These are phyloP conservation scores for Magnaporthiopsis incrustans DNA, from an alignment of 2,329 filamentous ascomycete genomes.

Conservation along the genomic window DNA sequence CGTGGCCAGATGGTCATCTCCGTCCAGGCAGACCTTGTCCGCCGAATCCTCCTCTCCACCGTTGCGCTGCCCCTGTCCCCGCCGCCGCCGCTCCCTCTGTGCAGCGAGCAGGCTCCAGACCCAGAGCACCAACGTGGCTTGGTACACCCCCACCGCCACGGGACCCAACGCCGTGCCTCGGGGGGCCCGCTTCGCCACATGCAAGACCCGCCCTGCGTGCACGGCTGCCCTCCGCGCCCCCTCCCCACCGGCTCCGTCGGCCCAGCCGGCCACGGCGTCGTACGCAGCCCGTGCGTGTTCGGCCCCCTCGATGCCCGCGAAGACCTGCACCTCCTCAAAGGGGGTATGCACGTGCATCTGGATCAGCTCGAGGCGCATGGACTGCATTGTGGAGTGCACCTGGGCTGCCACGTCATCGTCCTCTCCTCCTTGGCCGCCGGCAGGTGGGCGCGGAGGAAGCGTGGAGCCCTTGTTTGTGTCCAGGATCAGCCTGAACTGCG, in stretches of 20 bases:
- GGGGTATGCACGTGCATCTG: conserved; percentile 30
- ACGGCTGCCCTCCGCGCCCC: neutral
- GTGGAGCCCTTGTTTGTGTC: no score
- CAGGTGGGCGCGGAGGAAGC: neutral
- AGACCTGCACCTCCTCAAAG: conserved; percentile 32
- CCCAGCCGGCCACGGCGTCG: conserved; percentile 27
- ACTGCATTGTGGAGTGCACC: conserved; percentile 8
- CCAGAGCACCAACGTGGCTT: no score
- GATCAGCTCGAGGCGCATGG: conserved; percentile 24
- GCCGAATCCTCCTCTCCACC: no score
- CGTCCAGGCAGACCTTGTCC: no score
- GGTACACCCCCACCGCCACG: no score
- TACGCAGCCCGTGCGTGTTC: conserved; percentile 27
- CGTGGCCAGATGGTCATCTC: no score
- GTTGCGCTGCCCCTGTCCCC: no score
- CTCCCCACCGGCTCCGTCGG: conserved; percentile 1
- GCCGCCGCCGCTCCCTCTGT: no score
- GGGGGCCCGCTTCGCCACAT: neutral
- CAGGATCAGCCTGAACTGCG: conserved; percentile 10
- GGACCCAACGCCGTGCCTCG: no score
- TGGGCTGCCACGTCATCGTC: no score
- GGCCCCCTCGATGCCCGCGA: conserved; percentile 32
- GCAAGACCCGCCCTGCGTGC: neutral
- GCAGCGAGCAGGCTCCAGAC: no score
- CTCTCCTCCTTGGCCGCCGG: conserved; percentile 12